A percentile compares a stretch with the other conserved stretches of the same genome.
phyloP scores from a whole-genome alignment of 2,329 filamentous ascomycete species.

The Claviceps spartinae region DNA sequence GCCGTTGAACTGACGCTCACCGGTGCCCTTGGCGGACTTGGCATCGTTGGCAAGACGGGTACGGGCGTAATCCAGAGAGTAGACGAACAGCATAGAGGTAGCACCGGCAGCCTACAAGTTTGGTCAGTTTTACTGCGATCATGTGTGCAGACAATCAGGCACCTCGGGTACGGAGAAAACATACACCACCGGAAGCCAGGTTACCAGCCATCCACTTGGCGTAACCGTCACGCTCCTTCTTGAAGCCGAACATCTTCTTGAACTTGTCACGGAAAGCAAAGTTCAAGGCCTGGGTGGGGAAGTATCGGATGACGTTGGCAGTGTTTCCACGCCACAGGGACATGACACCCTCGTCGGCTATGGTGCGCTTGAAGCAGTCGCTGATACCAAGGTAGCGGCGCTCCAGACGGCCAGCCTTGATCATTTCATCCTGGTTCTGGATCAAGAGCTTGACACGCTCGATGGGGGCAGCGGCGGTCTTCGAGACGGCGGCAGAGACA shows the following conservation, averaged over 20 bases:
- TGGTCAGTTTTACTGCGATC: constrained; percentile 4
- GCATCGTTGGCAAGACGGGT: constrained; percentile 99
- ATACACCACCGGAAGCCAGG: constrained; percentile 98
- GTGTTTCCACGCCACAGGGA: constrained; percentile 99
- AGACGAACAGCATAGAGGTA: constrained; percentile 99
- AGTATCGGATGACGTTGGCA: constrained; percentile 99
- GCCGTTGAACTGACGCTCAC: constrained; percentile 99
- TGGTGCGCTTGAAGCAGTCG: constrained; percentile 93
- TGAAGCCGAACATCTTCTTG: constrained; percentile 99
- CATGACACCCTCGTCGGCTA: constrained; percentile 80
- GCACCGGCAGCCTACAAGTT: constrained; percentile 72
- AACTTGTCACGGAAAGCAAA: constrained; percentile 99
- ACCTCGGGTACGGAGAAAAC: constrained; percentile 23
- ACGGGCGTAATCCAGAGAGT: constrained; percentile 99
- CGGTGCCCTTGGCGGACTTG: constrained; percentile 94
- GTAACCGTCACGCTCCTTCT: constrained; percentile 99
- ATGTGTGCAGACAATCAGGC: neutral
- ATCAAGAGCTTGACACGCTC: constrained; percentile 99
- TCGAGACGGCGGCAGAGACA: constrained; percentile 99
- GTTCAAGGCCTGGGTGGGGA: constrained; percentile 99
- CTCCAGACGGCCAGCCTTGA: constrained; percentile 96
- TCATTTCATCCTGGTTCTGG: constrained; percentile 99
- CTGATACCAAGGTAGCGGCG: constrained; percentile 86
- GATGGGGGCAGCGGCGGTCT: constrained; percentile 98
- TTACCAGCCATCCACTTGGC: constrained; percentile 98